Evolutionary conservation across 2,329 filamentous ascomycete genomes (phyloP).

Genomic region (Fusarium bulbicola): DNA sequence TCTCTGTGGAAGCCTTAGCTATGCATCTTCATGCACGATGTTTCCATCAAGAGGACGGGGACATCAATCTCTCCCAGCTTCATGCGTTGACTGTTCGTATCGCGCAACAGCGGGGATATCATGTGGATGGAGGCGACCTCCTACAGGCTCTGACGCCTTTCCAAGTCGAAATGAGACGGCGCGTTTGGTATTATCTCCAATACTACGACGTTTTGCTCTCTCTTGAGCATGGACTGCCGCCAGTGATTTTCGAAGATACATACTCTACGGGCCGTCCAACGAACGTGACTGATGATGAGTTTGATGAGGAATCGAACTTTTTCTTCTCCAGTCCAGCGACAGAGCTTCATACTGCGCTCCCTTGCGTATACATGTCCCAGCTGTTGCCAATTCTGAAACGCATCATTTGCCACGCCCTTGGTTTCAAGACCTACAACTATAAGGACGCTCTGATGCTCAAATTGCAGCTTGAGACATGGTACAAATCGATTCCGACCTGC

Average conservation of each 20-base stretch:
- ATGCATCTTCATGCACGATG: constrained; percentile 14
- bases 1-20: constrained; percentile 15
- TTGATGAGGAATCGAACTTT: background rate
- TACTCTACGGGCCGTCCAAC: background rate
- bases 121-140: background rate
- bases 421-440: background rate
- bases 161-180: constrained; percentile 18
- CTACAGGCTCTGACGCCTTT: background rate
- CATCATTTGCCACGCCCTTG: constrained; percentile 12
- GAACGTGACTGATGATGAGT: constrained; percentile 11
- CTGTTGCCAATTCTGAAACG: constrained; percentile 4
- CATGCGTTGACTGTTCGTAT: constrained; percentile 3
- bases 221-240: constrained; percentile 12
- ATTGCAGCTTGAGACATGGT: background rate
- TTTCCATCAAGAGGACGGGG: background rate
- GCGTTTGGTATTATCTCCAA: constrained; percentile 19
- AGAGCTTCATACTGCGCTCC: background rate
- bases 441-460: background rate
- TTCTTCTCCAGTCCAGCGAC: background rate
- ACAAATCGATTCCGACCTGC: constrained; percentile 8
- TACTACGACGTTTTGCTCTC: constrained; percentile 19
- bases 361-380: constrained; percentile 7
- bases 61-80: background rate
- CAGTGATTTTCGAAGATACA: background rate
- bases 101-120: constrained; percentile 7